phyloP scores from a whole-genome alignment of 306 rosid species.

The Myrica gale region DNA sequence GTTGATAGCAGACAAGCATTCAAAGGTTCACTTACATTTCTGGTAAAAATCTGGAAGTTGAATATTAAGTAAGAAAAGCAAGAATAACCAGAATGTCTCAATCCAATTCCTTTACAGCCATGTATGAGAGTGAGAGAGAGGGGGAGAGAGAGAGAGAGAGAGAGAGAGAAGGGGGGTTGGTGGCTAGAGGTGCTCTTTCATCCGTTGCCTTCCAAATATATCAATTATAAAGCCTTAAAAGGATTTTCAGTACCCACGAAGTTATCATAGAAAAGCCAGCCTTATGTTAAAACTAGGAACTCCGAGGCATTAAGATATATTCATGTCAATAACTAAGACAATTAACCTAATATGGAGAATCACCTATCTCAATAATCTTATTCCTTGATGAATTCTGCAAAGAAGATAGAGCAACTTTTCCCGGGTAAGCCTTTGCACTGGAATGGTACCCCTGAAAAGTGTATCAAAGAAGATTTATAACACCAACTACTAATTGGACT shows the following conservation, averaged over 20 bases:
- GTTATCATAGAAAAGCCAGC: background rate
- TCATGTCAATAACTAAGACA: conserved; percentile 13
- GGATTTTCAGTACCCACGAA: background rate
- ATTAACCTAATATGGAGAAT: conserved; percentile 24
- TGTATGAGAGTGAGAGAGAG: background rate
- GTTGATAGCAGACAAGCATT: background rate
- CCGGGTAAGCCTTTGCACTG: conserved; percentile 59
- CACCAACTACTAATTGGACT: conserved; percentile 18
- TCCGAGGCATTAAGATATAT: conserved; percentile 15
- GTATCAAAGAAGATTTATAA: conserved; percentile 16
- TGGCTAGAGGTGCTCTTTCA: background rate
- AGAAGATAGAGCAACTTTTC: conserved; percentile 63
- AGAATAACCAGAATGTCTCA: background rate
- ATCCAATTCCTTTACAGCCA: background rate
- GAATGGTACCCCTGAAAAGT: conserved; percentile 69
- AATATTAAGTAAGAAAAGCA: background rate
- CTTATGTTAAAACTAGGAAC: conserved; percentile 1
- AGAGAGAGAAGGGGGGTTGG: too few relatives aligned
- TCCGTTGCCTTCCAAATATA: background rate
- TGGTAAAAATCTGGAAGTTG: background rate
- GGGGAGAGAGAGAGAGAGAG: background rate
- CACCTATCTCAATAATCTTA: conserved; percentile 76
- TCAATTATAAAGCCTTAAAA: background rate
- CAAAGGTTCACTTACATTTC: background rate
- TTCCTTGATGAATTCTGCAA: conserved; percentile 78